These are phyloP conservation scores for Leccinum disarticulatum DNA, from an alignment of 768 basidiomycete species.

Conservation along the genomic window DNA sequence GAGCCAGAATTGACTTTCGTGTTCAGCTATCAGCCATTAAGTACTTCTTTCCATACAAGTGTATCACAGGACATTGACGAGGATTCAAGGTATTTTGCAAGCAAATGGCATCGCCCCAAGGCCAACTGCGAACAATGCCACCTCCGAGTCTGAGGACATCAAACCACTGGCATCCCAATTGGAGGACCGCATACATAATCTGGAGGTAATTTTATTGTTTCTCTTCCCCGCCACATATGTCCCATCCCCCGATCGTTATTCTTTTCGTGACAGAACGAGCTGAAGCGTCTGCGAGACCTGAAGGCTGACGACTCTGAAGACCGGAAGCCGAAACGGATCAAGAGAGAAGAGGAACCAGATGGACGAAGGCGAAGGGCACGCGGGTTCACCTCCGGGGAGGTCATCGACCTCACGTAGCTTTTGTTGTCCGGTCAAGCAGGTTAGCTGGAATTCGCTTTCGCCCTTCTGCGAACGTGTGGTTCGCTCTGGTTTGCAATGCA, in stretches of 20 bases:
- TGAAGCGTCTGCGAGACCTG: constrained; percentile 15
- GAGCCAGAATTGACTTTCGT: neutral
- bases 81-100: neutral
- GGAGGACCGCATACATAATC: constrained; percentile 1
- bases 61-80: neutral
- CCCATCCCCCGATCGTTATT: neutral
- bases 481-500: neutral
- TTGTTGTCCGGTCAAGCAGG: neutral
- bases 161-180: neutral
- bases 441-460: neutral
- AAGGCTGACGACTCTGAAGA: neutral
- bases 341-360: constrained; percentile 10
- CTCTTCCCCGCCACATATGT: neutral
- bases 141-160: neutral
- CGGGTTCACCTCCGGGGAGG: constrained; percentile 2
- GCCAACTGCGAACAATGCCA: neutral
- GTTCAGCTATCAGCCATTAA: neutral
- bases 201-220: constrained; percentile 7
- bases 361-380: neutral
- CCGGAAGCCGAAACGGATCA: constrained; percentile 18
- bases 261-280: constrained; percentile 7
- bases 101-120: neutral
- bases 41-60: neutral
- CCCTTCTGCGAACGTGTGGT: too few species aligned
- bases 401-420: constrained; percentile 21